Percentiles rank a stretch among this genome's conserved stretches.
Conservation (phyloP, 2,329 filamentous ascomycete genomes). For the Ceratocystis lukuohia region DNA sequence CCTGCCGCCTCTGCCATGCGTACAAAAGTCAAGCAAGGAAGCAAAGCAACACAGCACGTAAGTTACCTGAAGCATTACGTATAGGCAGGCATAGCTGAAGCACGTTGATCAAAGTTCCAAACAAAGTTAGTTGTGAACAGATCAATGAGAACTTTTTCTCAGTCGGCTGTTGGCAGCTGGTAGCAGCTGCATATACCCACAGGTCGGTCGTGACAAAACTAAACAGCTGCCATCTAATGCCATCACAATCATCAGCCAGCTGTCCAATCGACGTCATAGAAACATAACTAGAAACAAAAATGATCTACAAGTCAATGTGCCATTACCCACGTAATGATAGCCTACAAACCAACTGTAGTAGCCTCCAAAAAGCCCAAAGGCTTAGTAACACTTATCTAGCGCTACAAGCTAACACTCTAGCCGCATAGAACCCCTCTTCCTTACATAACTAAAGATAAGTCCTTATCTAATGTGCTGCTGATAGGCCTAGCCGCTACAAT, state of each 20-base stretch:
- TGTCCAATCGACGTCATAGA: not conserved
- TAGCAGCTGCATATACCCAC: not conserved
- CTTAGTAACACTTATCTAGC: not conserved
- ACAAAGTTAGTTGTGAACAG: not conserved
- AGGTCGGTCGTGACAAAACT: too few species aligned
- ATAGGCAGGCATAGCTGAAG: not conserved
- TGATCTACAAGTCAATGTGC: not conserved
- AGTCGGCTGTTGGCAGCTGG: not conserved
- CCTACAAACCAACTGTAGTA: not conserved
- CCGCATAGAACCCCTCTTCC: not conserved
- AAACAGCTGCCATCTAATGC: not conserved
- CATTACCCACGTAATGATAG: not conserved
- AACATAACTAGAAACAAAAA: not conserved
- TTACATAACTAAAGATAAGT: not conserved
- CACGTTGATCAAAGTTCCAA: not conserved
- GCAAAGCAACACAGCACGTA: too few species aligned
- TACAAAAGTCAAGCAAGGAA: too few species aligned
- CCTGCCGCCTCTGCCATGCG: too few species aligned
- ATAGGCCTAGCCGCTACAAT: not conserved
- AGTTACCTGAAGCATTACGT: not conserved
- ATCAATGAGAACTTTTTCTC: not conserved
- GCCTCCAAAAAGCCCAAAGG: not conserved
- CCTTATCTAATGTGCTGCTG: not conserved
- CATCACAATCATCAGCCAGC: not conserved
- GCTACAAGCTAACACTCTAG: not conserved